A percentile compares a stretch with the other conserved stretches of the same genome.
These are phyloP conservation scores for Verticillium alfalfae DNA, from an alignment of 2,329 filamentous ascomycete species.

Conservation along the genomic window DNA sequence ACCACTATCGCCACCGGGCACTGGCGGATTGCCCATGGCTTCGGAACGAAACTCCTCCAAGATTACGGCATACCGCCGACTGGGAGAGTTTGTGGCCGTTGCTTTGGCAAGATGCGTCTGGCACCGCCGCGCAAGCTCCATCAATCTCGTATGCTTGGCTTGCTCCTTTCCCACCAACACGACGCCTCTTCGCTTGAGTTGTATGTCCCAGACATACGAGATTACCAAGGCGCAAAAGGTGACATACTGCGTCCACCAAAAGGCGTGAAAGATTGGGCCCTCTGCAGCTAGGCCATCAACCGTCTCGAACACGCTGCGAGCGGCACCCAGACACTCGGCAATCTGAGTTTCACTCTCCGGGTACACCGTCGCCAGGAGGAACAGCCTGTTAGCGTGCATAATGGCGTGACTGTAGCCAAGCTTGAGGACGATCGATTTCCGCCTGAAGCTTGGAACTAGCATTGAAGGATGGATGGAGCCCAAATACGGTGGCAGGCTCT, in stretches of 20 bases:
- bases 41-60: slow-evolving; percentile 13
- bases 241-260: slow-evolving; percentile 50
- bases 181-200: slow-evolving; percentile 20
- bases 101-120: slow-evolving; percentile 29
- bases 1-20: background rate
- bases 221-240: slow-evolving; percentile 48
- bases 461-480: slow-evolving; percentile 36
- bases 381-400: slow-evolving; percentile 50
- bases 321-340: slow-evolving; percentile 4
- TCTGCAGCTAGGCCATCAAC: slow-evolving; percentile 9
- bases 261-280: slow-evolving; percentile 34
- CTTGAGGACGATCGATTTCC: slow-evolving; percentile 46
- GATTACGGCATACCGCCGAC: slow-evolving; percentile 14
- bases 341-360: background rate
- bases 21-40: slow-evolving; percentile 8
- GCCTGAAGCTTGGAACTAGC: slow-evolving; percentile 36
- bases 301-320: slow-evolving; percentile 9
- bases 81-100: slow-evolving; percentile 14
- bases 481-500: slow-evolving; percentile 34
- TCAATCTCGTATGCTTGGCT: slow-evolving; percentile 16
- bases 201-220: slow-evolving; percentile 49
- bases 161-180: background rate
- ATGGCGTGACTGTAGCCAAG: slow-evolving; percentile 50
- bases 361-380: slow-evolving; percentile 32
- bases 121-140: slow-evolving; percentile 30